phyloP scores from a whole-genome alignment of 306 rosid genomes.

The Trifolium pratense region DNA sequence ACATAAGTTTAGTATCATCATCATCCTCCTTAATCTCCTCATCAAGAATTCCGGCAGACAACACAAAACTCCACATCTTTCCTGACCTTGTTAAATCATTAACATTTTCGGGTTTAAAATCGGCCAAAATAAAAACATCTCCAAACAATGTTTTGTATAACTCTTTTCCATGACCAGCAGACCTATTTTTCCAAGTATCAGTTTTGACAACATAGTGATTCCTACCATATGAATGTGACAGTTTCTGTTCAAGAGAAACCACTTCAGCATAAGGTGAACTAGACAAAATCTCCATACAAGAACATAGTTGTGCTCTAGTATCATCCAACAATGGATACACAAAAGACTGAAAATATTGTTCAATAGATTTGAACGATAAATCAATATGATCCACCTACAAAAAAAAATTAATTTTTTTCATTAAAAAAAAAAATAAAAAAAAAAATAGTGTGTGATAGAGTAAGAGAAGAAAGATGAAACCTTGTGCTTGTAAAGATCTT shows the following conservation, averaged over 20 bases:
- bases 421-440: neutral
- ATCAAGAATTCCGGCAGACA: conserved; percentile 47
- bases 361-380: conserved; percentile 48
- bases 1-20: conserved; percentile 28
- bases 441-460: neutral
- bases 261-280: conserved; percentile 63
- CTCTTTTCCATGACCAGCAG: conserved; percentile 54
- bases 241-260: conserved; percentile 40
- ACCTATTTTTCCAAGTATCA: conserved; percentile 61
- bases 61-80: conserved; percentile 57
- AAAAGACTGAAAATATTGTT: conserved; percentile 55
- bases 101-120: conserved; percentile 59
- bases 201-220: conserved; percentile 49
- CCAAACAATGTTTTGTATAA: conserved; percentile 68
- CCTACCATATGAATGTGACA: conserved; percentile 22
- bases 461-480: conserved; percentile 26
- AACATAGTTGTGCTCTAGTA: conserved; percentile 58
- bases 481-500: conserved; percentile 51
- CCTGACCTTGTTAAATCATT: conserved; percentile 59
- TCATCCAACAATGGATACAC: conserved; percentile 72
- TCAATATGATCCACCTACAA: conserved; percentile 62
- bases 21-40: conserved; percentile 36
- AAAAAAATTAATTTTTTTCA: neutral
- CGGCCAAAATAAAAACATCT: conserved; percentile 64
- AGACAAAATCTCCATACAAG: conserved; percentile 58